Evolutionary conservation across 108 stramenopile genomes (phyloP), one percentile per base, ranked within the genome.

Genomic region (Cylindrotheca fusiformis): DNA sequence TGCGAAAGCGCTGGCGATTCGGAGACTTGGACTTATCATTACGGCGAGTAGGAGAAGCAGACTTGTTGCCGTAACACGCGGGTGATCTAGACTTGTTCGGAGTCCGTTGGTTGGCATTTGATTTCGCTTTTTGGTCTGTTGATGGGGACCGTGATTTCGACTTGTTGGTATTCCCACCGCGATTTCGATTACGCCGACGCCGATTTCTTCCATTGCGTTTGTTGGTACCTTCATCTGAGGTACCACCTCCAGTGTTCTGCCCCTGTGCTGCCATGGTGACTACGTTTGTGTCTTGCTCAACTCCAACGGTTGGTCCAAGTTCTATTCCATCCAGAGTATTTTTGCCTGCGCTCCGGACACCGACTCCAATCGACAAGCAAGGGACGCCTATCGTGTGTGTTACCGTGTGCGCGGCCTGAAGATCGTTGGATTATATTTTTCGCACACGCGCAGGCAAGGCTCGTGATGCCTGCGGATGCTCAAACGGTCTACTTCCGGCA

Each of bases 51-150:
- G 36, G 33, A 23, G 23, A 59, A n/a, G 50, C 45, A 19, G 65
- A 66, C 41, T 53, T 55, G 23, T 17, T 6, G 22, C 27, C 26
- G 0, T 32, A 26, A 6, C 72, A 36, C 47, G n/a, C 36, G 10
- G 72, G 72, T 31, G 72, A 74, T n/a, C 47, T 52, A 20, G 72
- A 74, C 28, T 71, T 71, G 62, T 57, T 71, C n/a, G 57, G 57
- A 32, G 57, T 21, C 20, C 23, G 31, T 17, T 32, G 41, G 14
- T 33, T 41, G 36, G 10, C 36, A 14, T 6, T 41, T 14, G 14
- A 10, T 41, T 14, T 14, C 22, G 19, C 1, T 19, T 10, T n/a
- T 52, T 19, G 10, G 19, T 24, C 19, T 19, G 12, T 52, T 10
- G 51, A 27, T 49, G 48, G 48, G n/a, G 18, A 33, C 48, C 48